These are phyloP conservation scores for Calocybe cyanea DNA, from an alignment of 768 basidiomycete genomes.

Conservation along the genomic window DNA sequence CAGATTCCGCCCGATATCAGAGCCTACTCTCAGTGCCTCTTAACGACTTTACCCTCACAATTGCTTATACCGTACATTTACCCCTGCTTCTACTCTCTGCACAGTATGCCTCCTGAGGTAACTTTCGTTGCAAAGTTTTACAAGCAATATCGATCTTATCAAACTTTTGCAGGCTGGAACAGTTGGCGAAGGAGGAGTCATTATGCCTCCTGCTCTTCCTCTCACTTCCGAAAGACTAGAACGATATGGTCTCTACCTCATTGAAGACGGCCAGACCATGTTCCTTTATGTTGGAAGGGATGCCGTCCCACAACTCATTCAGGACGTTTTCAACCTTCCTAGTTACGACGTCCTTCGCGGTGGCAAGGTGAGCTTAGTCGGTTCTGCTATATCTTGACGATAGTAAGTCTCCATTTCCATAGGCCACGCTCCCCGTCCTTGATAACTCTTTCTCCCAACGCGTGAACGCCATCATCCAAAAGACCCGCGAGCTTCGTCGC, in stretches of 20 bases:
- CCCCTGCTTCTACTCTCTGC: conserved; percentile 92
- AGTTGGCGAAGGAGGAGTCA: conserved; percentile 83
- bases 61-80: conserved; percentile 91
- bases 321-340: conserved; percentile 91
- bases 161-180: conserved; percentile 67
- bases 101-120: conserved; percentile 94
- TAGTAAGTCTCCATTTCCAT: conserved; percentile 2
- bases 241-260: conserved; percentile 91
- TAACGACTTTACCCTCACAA: conserved; percentile 90
- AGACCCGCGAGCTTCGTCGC: conserved; percentile 90
- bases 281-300: conserved; percentile 99
- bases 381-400: neutral
- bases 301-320: conserved; percentile 90
- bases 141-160: conserved; percentile 7
- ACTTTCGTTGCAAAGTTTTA: conserved; percentile 11
- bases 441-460: conserved; percentile 97
- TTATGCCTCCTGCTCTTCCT: conserved; percentile 84
- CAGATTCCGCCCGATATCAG: conserved; percentile 97
- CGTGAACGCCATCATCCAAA: conserved; percentile 89
- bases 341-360: conserved; percentile 86
- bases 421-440: conserved; percentile 86
- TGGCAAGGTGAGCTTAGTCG: conserved; percentile 91
- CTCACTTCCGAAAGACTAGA: conserved; percentile 94
- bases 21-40: conserved; percentile 89
- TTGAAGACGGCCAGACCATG: conserved; percentile 96